These are phyloP conservation scores for Populus alba DNA, from an alignment of 345 rosid genomes.

Conservation along the genomic window DNA sequence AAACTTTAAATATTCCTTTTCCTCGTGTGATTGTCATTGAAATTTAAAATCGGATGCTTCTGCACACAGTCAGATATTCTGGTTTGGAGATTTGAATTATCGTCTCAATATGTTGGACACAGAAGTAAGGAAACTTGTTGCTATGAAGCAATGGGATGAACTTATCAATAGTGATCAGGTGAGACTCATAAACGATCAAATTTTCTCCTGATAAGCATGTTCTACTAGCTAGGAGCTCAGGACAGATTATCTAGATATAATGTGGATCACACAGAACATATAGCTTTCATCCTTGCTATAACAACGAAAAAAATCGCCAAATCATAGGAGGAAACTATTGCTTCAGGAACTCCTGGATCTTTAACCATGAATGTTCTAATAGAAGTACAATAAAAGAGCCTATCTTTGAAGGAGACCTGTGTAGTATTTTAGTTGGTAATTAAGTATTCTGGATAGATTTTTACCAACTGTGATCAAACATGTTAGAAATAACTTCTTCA, in stretches of 20 bases:
- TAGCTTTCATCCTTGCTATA: background rate
- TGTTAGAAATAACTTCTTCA: background rate
- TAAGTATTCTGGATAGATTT: background rate
- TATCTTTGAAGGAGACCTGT: background rate
- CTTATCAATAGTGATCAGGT: conserved; percentile 83
- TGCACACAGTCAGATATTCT: conserved; percentile 76
- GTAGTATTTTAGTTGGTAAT: background rate
- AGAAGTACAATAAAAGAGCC: background rate
- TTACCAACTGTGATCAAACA: background rate
- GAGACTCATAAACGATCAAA: conserved; percentile 2
- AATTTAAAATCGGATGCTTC: conserved; percentile 6
- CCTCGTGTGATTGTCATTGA: background rate
- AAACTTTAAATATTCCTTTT: background rate
- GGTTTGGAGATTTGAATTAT: conserved; percentile 98
- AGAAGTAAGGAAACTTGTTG: conserved; percentile 73
- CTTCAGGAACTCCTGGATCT: background rate
- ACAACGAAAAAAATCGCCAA: background rate
- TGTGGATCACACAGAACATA: background rate
- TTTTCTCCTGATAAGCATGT: background rate
- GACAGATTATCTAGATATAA: background rate
- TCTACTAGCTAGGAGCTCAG: background rate
- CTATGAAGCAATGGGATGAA: conserved; percentile 71
- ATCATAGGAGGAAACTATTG: background rate
- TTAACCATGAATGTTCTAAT: background rate
- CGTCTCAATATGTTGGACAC: conserved; percentile 74